Evolutionary conservation across 2,329 filamentous ascomycete species (phyloP).

Genomic region (Xylaria sp.): DNA sequence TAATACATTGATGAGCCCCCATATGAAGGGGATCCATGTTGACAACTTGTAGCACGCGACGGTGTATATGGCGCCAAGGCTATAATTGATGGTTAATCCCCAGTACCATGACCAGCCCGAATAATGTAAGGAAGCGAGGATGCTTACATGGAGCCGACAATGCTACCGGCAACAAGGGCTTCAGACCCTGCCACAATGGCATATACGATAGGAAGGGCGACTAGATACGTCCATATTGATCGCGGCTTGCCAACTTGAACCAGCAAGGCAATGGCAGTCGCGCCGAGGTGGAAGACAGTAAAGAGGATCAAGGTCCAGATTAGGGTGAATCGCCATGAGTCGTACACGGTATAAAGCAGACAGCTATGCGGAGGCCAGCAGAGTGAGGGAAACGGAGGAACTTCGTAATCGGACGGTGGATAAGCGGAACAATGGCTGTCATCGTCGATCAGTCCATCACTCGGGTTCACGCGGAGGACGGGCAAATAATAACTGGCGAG

Average conservation of each 20-base stretch:
- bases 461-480: background rate
- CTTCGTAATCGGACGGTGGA: conserved; percentile 54
- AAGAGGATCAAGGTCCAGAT: conserved; percentile 82
- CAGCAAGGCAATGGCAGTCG: conserved; percentile 64
- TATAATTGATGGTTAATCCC: conserved; percentile 31
- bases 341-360: conserved; percentile 65
- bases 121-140: background rate
- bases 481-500: background rate
- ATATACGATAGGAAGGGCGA: conserved; percentile 69
- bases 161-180: conserved; percentile 71
- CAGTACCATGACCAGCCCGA: background rate
- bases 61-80: conserved; percentile 73
- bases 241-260: conserved; percentile 60
- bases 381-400: conserved; percentile 73
- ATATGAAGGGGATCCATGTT: conserved; percentile 87
- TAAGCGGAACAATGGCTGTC: conserved; percentile 25
- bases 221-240: conserved; percentile 56
- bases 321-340: conserved; percentile 84
- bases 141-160: conserved; percentile 72
- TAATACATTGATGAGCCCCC: conserved; percentile 78
- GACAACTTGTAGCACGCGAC: conserved; percentile 85
- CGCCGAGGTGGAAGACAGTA: conserved; percentile 66
- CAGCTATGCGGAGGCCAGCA: conserved; percentile 63
- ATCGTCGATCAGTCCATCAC: conserved; percentile 9
- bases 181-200: conserved; percentile 66